Percentiles rank a stretch among this genome's conserved stretches.
phyloP scores from a whole-genome alignment of 352 stramenopile species.

The Pythium brassicae region DNA sequence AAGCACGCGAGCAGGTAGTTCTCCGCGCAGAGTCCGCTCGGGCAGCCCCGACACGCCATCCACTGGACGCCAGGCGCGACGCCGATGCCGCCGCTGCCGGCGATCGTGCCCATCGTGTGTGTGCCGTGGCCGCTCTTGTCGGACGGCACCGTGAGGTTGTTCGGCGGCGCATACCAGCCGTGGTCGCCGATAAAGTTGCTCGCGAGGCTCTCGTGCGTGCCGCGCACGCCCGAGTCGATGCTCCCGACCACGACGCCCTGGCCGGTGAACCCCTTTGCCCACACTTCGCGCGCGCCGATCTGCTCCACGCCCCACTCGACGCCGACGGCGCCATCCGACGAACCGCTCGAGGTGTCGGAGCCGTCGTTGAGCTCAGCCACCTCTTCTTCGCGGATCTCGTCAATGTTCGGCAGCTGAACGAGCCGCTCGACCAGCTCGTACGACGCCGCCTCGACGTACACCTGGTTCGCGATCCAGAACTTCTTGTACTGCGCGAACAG shows the following conservation, averaged over 20 bases:
- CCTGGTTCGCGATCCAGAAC: slow-evolving; percentile 28
- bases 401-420: slow-evolving; percentile 8
- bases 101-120: slow-evolving; percentile 15
- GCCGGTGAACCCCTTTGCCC: slow-evolving; percentile 9
- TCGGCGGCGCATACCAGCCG: slow-evolving; percentile 14
- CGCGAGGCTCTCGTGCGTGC: slow-evolving; percentile 9
- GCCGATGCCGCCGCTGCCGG: slow-evolving; percentile 10
- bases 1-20: slow-evolving; percentile 28
- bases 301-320: slow-evolving; percentile 14
- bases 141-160: slow-evolving; percentile 7
- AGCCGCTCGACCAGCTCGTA: slow-evolving; percentile 21
- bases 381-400: slow-evolving; percentile 17
- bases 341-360: not conserved
- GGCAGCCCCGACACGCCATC: slow-evolving; percentile 14
- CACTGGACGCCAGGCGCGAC: slow-evolving; percentile 11
- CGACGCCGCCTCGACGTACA: slow-evolving; percentile 21
- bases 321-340: no score
- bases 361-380: not conserved
- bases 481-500: slow-evolving; percentile 15
- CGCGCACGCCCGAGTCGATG: slow-evolving; percentile 16
- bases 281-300: slow-evolving; percentile 8
- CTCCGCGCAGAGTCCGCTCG: slow-evolving; percentile 11
- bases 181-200: slow-evolving; percentile 11
- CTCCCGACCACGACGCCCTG: slow-evolving; percentile 13
- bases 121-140: slow-evolving; percentile 14